Evolutionary conservation across 1,139 yeast genomes (phyloP).

Genomic region (Kluyveromyces marxianus): DNA sequence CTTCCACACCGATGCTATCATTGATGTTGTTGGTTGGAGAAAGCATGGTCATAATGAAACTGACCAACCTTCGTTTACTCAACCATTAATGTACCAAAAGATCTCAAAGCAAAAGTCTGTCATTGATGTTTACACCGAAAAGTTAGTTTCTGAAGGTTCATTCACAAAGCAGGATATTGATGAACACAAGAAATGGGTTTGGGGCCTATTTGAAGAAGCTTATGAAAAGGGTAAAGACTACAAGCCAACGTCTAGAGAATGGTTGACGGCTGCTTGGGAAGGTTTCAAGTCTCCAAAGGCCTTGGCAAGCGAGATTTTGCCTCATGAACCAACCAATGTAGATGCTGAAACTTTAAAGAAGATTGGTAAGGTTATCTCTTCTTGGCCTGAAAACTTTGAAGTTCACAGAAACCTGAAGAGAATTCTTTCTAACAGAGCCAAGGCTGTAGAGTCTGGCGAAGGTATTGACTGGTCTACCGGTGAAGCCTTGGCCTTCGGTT

Average conservation of each 20-base stretch:
- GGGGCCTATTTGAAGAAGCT: conserved; percentile 89
- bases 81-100: conserved; percentile 91
- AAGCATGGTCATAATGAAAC: conserved; percentile 99
- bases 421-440: conserved; percentile 80
- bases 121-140: conserved; percentile 73
- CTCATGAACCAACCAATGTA: conserved; percentile 94
- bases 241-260: conserved; percentile 87
- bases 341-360: conserved; percentile 62
- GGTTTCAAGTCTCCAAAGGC: conserved; percentile 97
- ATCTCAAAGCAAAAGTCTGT: conserved; percentile 86
- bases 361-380: conserved; percentile 71
- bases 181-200: conserved; percentile 97
- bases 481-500: conserved; percentile 96
- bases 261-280: conserved; percentile 99
- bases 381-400: conserved; percentile 84
- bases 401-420: conserved; percentile 95
- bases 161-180: conserved; percentile 85
- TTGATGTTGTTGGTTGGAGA: conserved; percentile 97
- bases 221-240: conserved; percentile 83
- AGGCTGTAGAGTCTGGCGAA: conserved; percentile 81
- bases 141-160: conserved; percentile 77
- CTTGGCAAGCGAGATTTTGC: conserved; percentile 89
- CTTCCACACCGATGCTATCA: conserved; percentile 91
- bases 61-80: conserved; percentile 98
- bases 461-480: conserved; percentile 99